A percentile compares a stretch with the other conserved stretches of the same genome.
Evolutionary conservation across 164 flowering plant species (phyloP).

Genomic region (Stephania cephalantha): DNA sequence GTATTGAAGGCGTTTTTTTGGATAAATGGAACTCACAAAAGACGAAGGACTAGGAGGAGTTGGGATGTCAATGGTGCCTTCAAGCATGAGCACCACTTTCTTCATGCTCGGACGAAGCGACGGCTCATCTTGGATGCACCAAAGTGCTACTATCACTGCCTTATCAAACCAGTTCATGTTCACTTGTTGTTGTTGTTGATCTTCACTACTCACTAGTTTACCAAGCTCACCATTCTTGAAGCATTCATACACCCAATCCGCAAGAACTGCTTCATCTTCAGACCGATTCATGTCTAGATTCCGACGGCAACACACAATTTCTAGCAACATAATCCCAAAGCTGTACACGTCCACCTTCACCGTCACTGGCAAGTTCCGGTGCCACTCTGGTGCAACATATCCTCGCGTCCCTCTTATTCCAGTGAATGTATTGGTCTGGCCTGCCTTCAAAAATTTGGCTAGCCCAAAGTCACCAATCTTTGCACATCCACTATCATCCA

Average conservation of each 20-base stretch:
- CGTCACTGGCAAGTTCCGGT: conserved; percentile 20
- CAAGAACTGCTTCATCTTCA: conserved; percentile 18
- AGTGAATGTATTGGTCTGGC: conserved; percentile 21
- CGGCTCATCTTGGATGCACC: conserved; percentile 39
- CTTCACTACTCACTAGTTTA: conserved; percentile 13
- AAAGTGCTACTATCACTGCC: conserved; percentile 26
- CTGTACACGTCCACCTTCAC: conserved; percentile 35
- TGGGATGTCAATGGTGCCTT: conserved; percentile 23
- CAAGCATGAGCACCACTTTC: conserved; percentile 32
- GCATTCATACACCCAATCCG: conserved; percentile 19
- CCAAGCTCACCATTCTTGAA: conserved; percentile 12
- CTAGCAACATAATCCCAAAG: conserved; percentile 31
- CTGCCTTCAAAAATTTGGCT: conserved; percentile 26
- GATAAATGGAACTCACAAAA: background rate
- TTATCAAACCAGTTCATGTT: conserved; percentile 16
- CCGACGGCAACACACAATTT: conserved; percentile 22
- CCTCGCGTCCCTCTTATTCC: conserved; percentile 26
- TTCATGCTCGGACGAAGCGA: conserved; percentile 34
- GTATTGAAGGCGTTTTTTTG: no score
- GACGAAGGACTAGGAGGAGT: conserved; percentile 19
- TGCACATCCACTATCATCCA: conserved; percentile 22
- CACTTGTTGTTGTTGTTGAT: background rate
- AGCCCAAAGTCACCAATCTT: conserved; percentile 33
- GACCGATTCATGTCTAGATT: conserved; percentile 11
- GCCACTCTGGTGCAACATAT: conserved; percentile 35